A percentile compares a stretch with the other conserved stretches of the same genome.
Evolutionary conservation across 208 protist species (phyloP).

Genomic region (Trypanosoma lewisi): DNA sequence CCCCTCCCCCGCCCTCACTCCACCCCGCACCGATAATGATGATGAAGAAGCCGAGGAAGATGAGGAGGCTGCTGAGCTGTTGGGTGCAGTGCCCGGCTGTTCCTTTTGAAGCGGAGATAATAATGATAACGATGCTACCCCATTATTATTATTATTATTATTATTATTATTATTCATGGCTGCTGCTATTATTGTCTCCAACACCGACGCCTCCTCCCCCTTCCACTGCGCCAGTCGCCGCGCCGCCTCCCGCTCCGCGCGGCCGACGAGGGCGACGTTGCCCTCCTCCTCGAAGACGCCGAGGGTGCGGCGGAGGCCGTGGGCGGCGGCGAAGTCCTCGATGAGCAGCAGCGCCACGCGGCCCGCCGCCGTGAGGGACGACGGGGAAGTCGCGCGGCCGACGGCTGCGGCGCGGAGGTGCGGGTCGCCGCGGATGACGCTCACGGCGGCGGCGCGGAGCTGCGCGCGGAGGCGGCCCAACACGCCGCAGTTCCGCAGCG

Average conservation of each 20-base stretch:
- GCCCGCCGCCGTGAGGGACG: conserved; percentile 19
- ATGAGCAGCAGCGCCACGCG: conserved; percentile 66
- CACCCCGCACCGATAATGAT: no score
- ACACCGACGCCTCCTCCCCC: conserved; percentile 20
- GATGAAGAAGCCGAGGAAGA: no score
- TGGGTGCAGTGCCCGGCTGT: neutral
- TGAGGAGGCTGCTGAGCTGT: no score
- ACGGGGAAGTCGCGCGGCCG: conserved; percentile 25
- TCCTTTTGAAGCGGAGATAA: neutral
- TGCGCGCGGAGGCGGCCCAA: conserved; percentile 76
- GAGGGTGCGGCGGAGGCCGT: conserved; percentile 47
- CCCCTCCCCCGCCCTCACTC: neutral
- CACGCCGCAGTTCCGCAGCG: conserved; percentile 50
- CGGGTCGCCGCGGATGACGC: conserved; percentile 62
- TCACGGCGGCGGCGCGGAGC: conserved; percentile 61
- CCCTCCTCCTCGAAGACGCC: conserved; percentile 71
- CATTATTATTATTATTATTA: no score
- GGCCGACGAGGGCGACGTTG: conserved; percentile 22
- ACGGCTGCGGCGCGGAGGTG: conserved; percentile 44
- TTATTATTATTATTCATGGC: conserved; percentile 31
- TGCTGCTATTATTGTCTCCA: conserved; percentile 5
- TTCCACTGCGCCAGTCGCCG: neutral
- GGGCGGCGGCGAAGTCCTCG: conserved; percentile 60
- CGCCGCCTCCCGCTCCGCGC: conserved; percentile 8
- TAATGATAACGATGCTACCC: no score